Base-by-base conservation (phyloP, 2,329 filamentous ascomycete genomes). In the Ascomycota sp. region DNA sequence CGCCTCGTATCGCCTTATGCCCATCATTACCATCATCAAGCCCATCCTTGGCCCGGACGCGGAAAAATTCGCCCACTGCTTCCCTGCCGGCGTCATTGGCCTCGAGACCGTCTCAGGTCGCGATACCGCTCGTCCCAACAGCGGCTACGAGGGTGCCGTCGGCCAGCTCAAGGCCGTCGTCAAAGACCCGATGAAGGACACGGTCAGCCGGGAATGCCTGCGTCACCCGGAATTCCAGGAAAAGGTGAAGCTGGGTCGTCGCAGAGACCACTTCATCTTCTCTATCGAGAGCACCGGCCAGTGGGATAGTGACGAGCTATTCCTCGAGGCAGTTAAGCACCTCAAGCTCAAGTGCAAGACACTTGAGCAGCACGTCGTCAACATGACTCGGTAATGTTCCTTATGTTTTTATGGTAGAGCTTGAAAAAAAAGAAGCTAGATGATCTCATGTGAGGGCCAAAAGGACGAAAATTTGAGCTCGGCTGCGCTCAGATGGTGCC, bases 181-280 rank as follows among this genome's bases (percentile, higher is more conserved):
- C 2, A 58, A 61, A 37, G 75, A 95, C 50, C 61, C 86, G 2
- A 91, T 94, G 73, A 80, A 78, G 45, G 91, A 98, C 51, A 95
- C 86, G 0, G 86, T 98, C 36, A 91, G 79, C 53, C 70, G 89
- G 40, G 91, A 98, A 57, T 89, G 78, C 45, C 55, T 98, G 46
- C 72, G 89, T 29, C 86, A 98, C 49, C 65, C 75, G 19, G 89
- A 95, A 56, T 95, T 98, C 57, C 71, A 89, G 54, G 80, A 74
- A 48, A 98, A 94, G 61, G 89, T 98, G 38, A 85, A 83, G 61
- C 69, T 98, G 21, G 89, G 89, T 26, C 67, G 91, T 32, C 62
- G 83, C 43, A 65, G 83, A 39, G 89, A 98, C 51, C 91, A 98
- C 57, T 98, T 98, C 53, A 95, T 98, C 53, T 98, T 89, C 63